Evolutionary conservation across 75 land plant genomes (phyloP).

Genomic region (Pinus tabuliformis): DNA sequence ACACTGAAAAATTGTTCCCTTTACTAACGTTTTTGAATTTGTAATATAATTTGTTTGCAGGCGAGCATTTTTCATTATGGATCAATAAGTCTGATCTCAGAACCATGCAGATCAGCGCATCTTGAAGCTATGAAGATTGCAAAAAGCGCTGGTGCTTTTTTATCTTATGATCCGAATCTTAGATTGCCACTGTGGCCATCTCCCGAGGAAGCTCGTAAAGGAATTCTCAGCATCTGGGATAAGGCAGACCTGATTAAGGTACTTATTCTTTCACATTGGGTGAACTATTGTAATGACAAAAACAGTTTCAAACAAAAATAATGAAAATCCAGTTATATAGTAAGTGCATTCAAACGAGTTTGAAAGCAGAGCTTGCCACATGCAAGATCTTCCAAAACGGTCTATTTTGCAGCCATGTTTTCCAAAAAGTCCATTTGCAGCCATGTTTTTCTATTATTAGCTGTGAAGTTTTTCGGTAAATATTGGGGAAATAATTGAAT

Average conservation of each 20-base stretch:
- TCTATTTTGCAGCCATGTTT: slow-evolving; percentile 43
- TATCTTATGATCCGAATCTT: slow-evolving; percentile 64
- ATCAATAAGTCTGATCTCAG: slow-evolving; percentile 48
- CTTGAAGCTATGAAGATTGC: slow-evolving; percentile 42
- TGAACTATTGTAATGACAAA: too few relatives aligned
- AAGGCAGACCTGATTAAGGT: slow-evolving; percentile 60
- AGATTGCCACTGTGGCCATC: slow-evolving; percentile 54
- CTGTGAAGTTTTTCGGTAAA: too few relatives aligned
- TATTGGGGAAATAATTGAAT: too few relatives aligned
- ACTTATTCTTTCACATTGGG: neutral
- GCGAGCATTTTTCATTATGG: slow-evolving; percentile 52
- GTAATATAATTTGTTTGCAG: slow-evolving; percentile 1
- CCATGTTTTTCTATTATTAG: too few relatives aligned
- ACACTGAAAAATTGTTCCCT: neutral
- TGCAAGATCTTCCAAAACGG: slow-evolving; percentile 69
- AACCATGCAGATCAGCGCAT: slow-evolving; percentile 50
- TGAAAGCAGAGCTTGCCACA: slow-evolving; percentile 74
- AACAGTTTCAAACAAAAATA: too few relatives aligned
- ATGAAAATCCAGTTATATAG: neutral
- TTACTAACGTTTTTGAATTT: neutral
- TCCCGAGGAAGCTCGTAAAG: slow-evolving; percentile 44
- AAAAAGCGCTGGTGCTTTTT: slow-evolving; percentile 29
- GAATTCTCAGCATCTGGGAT: slow-evolving; percentile 60
- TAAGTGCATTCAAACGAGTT: slow-evolving; percentile 73
- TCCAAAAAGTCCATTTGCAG: too few relatives aligned